phyloP scores from a whole-genome alignment of 257 asterid species.

The Capsicum pubescens region DNA sequence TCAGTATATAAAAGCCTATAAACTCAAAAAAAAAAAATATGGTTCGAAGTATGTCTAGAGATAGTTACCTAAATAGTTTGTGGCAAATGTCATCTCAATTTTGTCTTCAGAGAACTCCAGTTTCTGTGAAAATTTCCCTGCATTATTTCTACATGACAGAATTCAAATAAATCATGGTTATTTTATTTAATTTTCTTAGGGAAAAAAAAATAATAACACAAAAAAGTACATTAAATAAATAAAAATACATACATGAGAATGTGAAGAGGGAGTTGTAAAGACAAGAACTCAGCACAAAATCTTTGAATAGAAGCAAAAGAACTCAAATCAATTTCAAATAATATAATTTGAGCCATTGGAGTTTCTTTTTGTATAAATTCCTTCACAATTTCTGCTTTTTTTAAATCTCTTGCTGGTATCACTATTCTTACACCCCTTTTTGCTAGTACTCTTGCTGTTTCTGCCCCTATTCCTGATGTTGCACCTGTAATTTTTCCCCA shows the following conservation, averaged over 20 bases:
- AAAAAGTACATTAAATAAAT: neutral
- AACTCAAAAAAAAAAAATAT: too few relatives aligned
- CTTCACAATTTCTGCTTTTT: conserved; percentile 66
- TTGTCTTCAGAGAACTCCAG: conserved; percentile 92
- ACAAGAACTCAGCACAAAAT: conserved; percentile 73
- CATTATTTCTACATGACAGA: conserved; percentile 79
- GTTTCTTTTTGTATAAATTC: conserved; percentile 56
- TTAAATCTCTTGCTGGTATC: conserved; percentile 78
- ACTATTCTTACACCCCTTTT: conserved; percentile 77
- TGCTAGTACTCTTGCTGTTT: conserved; percentile 87
- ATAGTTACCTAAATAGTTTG: conserved; percentile 68
- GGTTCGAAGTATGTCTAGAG: too few relatives aligned
- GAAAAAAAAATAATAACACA: too few relatives aligned
- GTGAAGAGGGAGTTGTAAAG: conserved; percentile 78
- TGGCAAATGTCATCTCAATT: conserved; percentile 94
- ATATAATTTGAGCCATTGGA: conserved; percentile 62
- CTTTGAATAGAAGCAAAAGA: conserved; percentile 81
- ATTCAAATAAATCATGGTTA: neutral
- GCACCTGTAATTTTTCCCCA: conserved; percentile 53
- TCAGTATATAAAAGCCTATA: too few relatives aligned
- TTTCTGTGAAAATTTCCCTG: conserved; percentile 90
- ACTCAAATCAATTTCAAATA: conserved; percentile 82
- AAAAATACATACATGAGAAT: conserved; percentile 73
- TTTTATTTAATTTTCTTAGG: too few relatives aligned
- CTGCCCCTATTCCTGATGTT: conserved; percentile 91